Conservation (phyloP, 2,329 filamentous ascomycete species). For the Massarina eburnea region DNA sequence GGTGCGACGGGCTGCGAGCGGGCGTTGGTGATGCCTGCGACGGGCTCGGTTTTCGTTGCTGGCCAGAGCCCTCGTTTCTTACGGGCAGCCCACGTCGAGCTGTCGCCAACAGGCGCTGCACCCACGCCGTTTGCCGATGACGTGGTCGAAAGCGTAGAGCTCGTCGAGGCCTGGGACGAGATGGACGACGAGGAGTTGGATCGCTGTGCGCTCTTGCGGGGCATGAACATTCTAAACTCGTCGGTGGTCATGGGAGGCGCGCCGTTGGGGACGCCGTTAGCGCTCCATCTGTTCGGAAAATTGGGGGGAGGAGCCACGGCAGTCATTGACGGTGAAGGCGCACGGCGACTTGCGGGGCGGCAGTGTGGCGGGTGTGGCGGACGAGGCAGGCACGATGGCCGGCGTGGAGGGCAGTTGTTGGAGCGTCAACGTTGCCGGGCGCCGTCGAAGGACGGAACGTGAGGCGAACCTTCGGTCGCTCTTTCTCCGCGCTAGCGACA, state of each 20-base stretch:
- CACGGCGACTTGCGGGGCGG: constrained; percentile 20
- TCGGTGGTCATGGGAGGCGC: constrained; percentile 76
- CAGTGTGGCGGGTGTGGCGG: constrained; percentile 18
- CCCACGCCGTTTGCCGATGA: constrained; percentile 62
- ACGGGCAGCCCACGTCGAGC: constrained; percentile 45
- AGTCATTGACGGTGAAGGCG: constrained; percentile 55
- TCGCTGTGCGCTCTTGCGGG: constrained; percentile 82
- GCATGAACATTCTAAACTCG: constrained; percentile 86
- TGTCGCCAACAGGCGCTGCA: constrained; percentile 35
- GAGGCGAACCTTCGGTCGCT: not conserved
- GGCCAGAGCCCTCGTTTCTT: constrained; percentile 64
- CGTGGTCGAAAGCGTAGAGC: constrained; percentile 65
- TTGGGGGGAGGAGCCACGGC: constrained; percentile 66
- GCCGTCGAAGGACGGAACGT: not conserved
- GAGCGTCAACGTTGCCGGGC: not conserved
- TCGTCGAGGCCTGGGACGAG: constrained; percentile 62
- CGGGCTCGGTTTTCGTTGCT: constrained; percentile 65
- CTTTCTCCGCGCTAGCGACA: constrained; percentile 8
- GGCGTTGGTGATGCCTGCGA: constrained; percentile 62
- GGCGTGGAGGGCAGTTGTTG: not conserved
- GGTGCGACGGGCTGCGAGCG: constrained; percentile 64
- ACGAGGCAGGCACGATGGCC: constrained; percentile 1
- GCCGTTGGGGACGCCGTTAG: constrained; percentile 61
- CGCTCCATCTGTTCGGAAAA: constrained; percentile 66
- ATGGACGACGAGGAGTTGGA: constrained; percentile 90